Evolutionary conservation across 345 rosid genomes (phyloP), one percentile per base, ranked within the genome.

Genomic region (Arabidopsis arenosa): DNA sequence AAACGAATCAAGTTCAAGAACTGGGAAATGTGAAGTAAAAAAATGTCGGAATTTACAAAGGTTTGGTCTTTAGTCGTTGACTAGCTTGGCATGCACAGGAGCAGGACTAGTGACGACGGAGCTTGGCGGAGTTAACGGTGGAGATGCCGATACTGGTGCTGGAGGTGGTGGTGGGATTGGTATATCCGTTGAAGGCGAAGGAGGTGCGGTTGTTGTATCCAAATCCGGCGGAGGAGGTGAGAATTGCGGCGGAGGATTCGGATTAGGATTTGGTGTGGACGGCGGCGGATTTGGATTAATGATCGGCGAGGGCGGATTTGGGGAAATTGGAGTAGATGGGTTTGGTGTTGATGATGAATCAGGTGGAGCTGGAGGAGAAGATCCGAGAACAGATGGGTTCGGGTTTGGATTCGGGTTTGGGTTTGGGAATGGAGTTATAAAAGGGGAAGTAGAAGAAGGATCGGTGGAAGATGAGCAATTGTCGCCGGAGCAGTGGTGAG

Each of bases 41-140:
- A 47, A 41, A 14, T 23, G 58, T 30, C 73, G 64, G 58, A 57
- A 72, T 72, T 65, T 65, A 77, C 80, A 72, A 58, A 57, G 35
- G 21, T 55, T 5, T 70, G 12, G 17, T 23, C 52, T 70, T 30
- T 74, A 77, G 33, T 70, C 30, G 15, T 70, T 55, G 65, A 79
- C 63, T 40, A 69, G 57, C 68, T 65, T 59, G 51, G 87, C 82
- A 77, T 85, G 86, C 83, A 82, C 80, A 61, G 93, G 96, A 47
- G 87, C 95, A 10, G 91, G 94, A 70, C 84, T 62, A 45, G 54
- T 84, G 66, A 73, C 66, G 74, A 63, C 73, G 6, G 90, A 79
- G 74, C 75, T 78, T 23, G 96, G 90, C 55, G 87, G 92, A 70
- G 66, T 86, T 40, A 60, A 59, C 6, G 98, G 96, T 58, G 96